Evolutionary conservation across 495 filamentous ascomycete genomes (phyloP), one percentile per base, ranked within the genome.

Genomic region (Neurospora hispaniola): DNA sequence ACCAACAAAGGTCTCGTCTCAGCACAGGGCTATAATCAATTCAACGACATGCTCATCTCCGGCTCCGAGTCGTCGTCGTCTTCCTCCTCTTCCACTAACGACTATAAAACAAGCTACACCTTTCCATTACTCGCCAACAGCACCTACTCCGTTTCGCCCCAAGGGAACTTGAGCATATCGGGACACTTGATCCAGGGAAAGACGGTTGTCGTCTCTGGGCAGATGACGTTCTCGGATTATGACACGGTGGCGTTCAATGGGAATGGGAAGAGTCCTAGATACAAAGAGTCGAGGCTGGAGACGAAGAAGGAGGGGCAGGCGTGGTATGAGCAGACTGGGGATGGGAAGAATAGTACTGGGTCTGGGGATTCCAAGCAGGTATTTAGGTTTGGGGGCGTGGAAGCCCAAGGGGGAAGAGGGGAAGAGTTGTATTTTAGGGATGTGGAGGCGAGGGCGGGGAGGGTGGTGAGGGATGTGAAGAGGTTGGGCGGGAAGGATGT

Each of bases 101-200:
- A 14, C 23, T 86, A 85, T 75, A 73, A 78, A 38, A 75, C 85
- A 11, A 81, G 76, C 5, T 94, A 91, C 81, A 76, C 76, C 10
- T 94, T 93, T 75, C 92, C 92, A 3, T 74, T 95, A 0, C 84
- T 81, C 69, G 87, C 89, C 20, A 89, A 89, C 71, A 85, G 85
- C 7, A 84, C 86, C 2, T 90, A 87, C 73, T 69, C 74, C 43
- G 76, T 84, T 38, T 76, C 81, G 0, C 66, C 82, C 18, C 77
- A 80, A 40, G 88, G 87, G 3, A 89, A 88, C 70, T 80, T 90
- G 68, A 84, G 85, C 39, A 90, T 94, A 62, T 82, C 83, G 69
- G 91, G 87, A 0, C 80, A 81, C 31, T 79, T 95, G 35, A 77
- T 80, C 42, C 88, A 91, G 69, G 89, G 90, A 9, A 86, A 93